Evolutionary conservation across 441 rosid species (phyloP).

Genomic region (Geranium incanum): DNA sequence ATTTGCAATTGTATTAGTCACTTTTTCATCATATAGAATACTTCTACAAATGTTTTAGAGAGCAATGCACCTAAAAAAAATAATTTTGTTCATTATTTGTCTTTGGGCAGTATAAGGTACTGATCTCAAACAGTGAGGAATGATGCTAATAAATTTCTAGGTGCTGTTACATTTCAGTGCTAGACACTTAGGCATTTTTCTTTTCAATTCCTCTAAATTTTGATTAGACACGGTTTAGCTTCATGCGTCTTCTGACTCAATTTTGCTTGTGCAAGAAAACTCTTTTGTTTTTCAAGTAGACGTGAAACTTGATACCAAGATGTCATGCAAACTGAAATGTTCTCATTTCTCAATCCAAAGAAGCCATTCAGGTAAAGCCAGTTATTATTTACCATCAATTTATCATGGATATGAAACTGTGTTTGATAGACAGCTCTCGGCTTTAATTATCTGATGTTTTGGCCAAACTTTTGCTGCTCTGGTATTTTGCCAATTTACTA

Average conservation of each 20-base stretch:
- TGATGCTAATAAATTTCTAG: background rate
- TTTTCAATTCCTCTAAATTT: background rate
- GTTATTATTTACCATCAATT: too few species aligned
- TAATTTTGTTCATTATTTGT: background rate
- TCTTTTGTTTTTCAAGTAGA: constrained; percentile 3
- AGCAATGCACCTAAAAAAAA: background rate
- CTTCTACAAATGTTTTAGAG: background rate
- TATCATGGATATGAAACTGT: background rate
- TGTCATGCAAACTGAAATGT: background rate
- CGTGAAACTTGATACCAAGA: background rate
- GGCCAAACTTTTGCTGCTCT: background rate
- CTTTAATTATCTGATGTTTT: background rate
- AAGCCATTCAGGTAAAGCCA: background rate
- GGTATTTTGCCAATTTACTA: background rate
- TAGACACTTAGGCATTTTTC: background rate
- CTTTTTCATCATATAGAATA: background rate
- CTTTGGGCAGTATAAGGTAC: background rate
- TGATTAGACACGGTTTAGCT: background rate
- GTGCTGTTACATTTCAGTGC: background rate
- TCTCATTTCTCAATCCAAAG: constrained; percentile 3
- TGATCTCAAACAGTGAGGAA: background rate
- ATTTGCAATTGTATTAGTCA: background rate
- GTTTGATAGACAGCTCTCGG: background rate
- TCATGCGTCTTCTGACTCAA: background rate
- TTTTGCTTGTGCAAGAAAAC: constrained; percentile 5